A percentile compares a stretch with the other conserved stretches of the same genome.
Conservation (phyloP, 2,329 filamentous ascomycete genomes). For the Fusarium lyarnte region DNA sequence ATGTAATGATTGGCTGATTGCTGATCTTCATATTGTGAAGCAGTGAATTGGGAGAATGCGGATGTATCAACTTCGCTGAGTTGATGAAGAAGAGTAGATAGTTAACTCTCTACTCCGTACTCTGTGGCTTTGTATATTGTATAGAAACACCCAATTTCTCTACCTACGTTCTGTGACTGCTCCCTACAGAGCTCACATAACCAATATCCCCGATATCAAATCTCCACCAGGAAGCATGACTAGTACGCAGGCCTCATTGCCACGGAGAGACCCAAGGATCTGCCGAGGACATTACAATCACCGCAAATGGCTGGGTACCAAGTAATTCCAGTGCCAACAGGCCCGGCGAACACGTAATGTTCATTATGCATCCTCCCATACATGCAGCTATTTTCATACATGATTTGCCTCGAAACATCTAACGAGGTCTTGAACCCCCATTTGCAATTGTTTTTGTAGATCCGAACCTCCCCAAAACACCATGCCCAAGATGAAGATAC, state of each 20-base stretch:
- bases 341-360: slow-evolving; percentile 17
- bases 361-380: slow-evolving; percentile 31
- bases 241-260: not conserved
- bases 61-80: not conserved
- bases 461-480: slow-evolving; percentile 33
- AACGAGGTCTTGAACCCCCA: slow-evolving; percentile 2
- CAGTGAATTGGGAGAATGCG: not conserved
- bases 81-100: slow-evolving; percentile 16
- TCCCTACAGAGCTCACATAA: not conserved
- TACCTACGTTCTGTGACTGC: not conserved
- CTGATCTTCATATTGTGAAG: not conserved
- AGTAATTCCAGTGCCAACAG: slow-evolving; percentile 5
- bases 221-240: not conserved
- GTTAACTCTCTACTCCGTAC: slow-evolving; percentile 33
- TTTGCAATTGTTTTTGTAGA: slow-evolving; percentile 32
- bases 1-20: not conserved
- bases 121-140: slow-evolving; percentile 49
- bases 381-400: slow-evolving; percentile 27
- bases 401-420: slow-evolving; percentile 11
- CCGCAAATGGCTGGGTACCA: not conserved
- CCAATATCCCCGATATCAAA: not conserved
- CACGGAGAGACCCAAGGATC: not conserved
- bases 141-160: slow-evolving; percentile 46
- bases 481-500: slow-evolving; percentile 10
- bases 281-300: not conserved